Evolutionary conservation across 2,329 filamentous ascomycete genomes (phyloP), one percentile per base, ranked within the genome.

Genomic region (Cadophora luteo-olivacea): DNA sequence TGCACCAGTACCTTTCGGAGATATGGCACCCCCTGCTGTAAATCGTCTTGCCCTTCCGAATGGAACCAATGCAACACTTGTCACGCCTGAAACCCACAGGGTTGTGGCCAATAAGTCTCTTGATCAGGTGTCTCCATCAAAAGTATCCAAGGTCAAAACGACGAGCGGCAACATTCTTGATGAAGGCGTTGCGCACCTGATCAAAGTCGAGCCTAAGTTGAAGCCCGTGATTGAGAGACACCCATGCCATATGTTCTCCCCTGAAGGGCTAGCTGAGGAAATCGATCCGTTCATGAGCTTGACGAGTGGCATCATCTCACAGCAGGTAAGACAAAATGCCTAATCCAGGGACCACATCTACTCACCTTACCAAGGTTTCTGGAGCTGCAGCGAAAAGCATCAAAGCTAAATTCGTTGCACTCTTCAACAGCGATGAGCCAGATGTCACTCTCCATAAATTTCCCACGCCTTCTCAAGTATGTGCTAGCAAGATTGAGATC

Each of bases 361-460:
- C 36, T 65, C 24, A 65, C 52, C 14, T 58, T 52, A 62, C 22
- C n/a, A 45, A 77, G 76, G 95, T 99, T 24, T 97, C 94, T 0
- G 94, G 95, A 22, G 93, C 94, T 6, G 96, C 96, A 0, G 96
- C 96, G 14, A 91, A 88, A 73, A 92, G 92, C 6, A 98, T 99
- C 81, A 94, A 95, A 79, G 87, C 86, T 61, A 95, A 93, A 72
- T 97, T 97, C 78, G 82, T 97, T 24, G 84, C 83, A 1, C 82
- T 97, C 6, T 97, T 97, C 79, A 74, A 79, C 65, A 45, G 78
- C 82, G 75, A 80, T 6, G 76, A 79, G 22, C 75, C 76, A 55
- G 75, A 76, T 63, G 70, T 71, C 32, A 67, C 65, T 24, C 69
- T 74, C 63, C 55, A 74, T 72, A 58, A 75, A 45, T 98, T 97